Base-by-base conservation (phyloP, 371 early-diverging fungal genomes). In the Apophysomyces elegans region DNA sequence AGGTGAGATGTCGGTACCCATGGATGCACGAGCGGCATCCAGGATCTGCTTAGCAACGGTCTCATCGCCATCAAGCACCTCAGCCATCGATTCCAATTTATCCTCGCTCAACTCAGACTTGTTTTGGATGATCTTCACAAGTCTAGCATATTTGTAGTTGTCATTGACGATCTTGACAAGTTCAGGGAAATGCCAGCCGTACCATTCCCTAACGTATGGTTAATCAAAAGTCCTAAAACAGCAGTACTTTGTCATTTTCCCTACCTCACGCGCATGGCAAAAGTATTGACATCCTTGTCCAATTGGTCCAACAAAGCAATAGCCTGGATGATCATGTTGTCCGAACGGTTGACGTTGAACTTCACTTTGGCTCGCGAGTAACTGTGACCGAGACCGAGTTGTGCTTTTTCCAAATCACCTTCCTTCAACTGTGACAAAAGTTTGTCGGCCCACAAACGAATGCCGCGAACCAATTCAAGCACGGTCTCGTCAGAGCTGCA, bases 151-250 rank as follows among this genome's bases (percentile, higher is more conserved):
- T 73, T 89, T 85, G 74, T 86, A 87, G 81, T 96, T 95, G 83
- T 98, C 98, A 70, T 84, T 85, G 67, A 97, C 92, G 67, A 99
- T 93, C 85, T 95, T 96, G 81, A 91, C 89, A 71, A 99, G 86
- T 86, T 99, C 98, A 47, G 99, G 99, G 88, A 98, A 99, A 77
- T 98, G 97, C 98, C 97, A 99, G 57, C 93, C 93, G 83, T 99
- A 99, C 98, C 98, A 98, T 84, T 99, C 98, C 64, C 94, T 92
- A 43, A 57, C 67, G 5, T 45, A 47, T 43, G 41, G 37, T n/a
- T 37, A 61, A 44, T 39, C 62, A 18, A 70, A 26, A 26, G 2
- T 26, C 32, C 43, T 54, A 74, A 12, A 61, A 79, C 79, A 79
- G 68, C 11, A 9, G 13, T 4, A 62, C 41, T 21, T 26, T 41